Evolutionary conservation across 495 filamentous ascomycete genomes (phyloP).

Genomic region (Amniculicola lignicola): DNA sequence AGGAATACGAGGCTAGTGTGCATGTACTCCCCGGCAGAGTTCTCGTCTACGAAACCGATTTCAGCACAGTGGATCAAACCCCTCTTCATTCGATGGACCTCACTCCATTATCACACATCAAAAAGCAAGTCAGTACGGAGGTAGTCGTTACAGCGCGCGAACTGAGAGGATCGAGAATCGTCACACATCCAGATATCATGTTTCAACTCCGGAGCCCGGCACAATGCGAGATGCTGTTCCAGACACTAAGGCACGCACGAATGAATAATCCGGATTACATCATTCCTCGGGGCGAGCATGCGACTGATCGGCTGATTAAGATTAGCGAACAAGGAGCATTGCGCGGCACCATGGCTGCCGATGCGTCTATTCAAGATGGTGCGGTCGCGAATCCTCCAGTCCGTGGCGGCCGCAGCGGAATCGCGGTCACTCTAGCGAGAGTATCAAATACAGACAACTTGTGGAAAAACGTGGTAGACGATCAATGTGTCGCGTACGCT

Average conservation of each 20-base stretch:
- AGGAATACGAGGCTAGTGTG: constrained; percentile 1
- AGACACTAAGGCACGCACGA: neutral
- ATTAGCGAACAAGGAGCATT: no score
- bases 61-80: neutral
- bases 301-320: no score
- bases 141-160: constrained; percentile 1
- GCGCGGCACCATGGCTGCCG: no score
- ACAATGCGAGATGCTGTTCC: constrained; percentile 5
- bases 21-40: constrained; percentile 15
- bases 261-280: neutral
- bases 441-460: no score
- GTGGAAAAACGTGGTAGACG: no score
- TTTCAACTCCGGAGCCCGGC: neutral
- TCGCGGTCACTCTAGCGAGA: no score
- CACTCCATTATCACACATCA: neutral
- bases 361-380: no score
- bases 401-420: no score
- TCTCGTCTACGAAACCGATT: constrained; percentile 6
- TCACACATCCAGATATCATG: neutral
- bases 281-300: no score
- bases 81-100: constrained; percentile 11
- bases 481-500: no score
- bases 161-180: neutral
- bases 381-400: no score
- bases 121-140: neutral